Evolutionary conservation across 2,329 filamentous ascomycete species (phyloP).

Genomic region (Botryotinia calthae): DNA sequence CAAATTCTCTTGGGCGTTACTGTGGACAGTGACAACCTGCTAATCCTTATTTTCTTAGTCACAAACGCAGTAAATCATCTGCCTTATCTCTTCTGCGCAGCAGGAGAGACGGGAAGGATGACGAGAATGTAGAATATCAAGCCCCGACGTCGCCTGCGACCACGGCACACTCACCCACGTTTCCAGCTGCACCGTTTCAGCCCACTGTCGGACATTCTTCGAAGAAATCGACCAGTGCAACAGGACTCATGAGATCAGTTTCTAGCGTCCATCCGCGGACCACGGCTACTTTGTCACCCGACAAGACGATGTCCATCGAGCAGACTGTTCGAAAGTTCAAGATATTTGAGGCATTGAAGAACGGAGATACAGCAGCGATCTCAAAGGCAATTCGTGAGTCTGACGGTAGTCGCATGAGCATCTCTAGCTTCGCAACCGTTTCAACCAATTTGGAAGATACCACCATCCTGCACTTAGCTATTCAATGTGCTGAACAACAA

Average conservation of each 20-base stretch:
- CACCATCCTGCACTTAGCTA: slow-evolving; percentile 86
- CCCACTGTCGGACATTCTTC: slow-evolving; percentile 31
- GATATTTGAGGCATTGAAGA: slow-evolving; percentile 87
- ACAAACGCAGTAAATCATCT: slow-evolving; percentile 54
- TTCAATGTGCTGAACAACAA: slow-evolving; percentile 89
- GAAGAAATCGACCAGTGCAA: slow-evolving; percentile 34
- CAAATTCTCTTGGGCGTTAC: background rate
- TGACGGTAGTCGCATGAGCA: slow-evolving; percentile 42
- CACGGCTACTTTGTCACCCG: slow-evolving; percentile 29
- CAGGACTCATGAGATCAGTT: slow-evolving; percentile 34
- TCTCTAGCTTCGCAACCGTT: slow-evolving; percentile 40
- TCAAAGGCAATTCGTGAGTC: slow-evolving; percentile 77
- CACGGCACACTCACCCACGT: slow-evolving; percentile 30
- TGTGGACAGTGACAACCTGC: background rate
- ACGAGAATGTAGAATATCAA: slow-evolving; percentile 37
- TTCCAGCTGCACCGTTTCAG: slow-evolving; percentile 26
- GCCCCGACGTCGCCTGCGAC: slow-evolving; percentile 32
- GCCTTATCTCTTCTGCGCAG: slow-evolving; percentile 53
- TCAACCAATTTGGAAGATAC: slow-evolving; percentile 67
- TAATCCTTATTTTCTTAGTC: slow-evolving; percentile 26
- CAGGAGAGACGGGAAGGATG: slow-evolving; percentile 42
- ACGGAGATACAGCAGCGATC: slow-evolving; percentile 86
- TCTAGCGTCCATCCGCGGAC: slow-evolving; percentile 5
- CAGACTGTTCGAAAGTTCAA: slow-evolving; percentile 94
- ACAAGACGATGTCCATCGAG: slow-evolving; percentile 62